Base-by-base conservation (phyloP, 2,329 filamentous ascomycete genomes). In the Ceratocystis lukuohia region DNA sequence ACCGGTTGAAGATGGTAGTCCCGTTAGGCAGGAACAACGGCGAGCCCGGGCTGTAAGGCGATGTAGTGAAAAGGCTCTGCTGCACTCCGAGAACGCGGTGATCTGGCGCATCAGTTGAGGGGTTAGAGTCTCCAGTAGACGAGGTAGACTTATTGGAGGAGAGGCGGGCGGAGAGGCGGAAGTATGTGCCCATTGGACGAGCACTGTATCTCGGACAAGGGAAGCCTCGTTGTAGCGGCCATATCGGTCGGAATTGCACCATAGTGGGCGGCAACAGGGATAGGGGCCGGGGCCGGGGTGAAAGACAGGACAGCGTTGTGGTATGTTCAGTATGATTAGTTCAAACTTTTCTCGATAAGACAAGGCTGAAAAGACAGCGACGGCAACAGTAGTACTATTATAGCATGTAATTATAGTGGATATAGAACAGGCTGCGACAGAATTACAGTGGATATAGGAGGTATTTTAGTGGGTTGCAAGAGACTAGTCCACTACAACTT, bases 11-110 rank as follows among this genome's bases (percentile, higher is more conserved):
- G 71, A 96, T 84, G 67, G 86, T 85, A 0, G 91, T 82, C 70
- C 91, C 91, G 73, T 90, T 87, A 25, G 91, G 91, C 5, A 92
- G 81, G 72, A 96, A 90, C 10, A 96, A 85, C 2, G 91, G 90
- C 17, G 90, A 94, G 1, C 91, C 91, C 2, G 91, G 90, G 71
- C 89, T 94, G 74, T 91, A 92, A 46, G 82, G 74, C 1, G 89
- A 91, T 15, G 84, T 89, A 46, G 85, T 89, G 75, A 94, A 95
- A 48, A 96, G 83, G 71, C 88, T 84, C 71, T 94, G 89, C 68
- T 84, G 79, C 63, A 82, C 70, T 61, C 80, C 84, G 67, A 87
- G 78, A 70, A 82, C 78, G 70, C 84, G 80, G 72, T 87, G 85
- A 70, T 87, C 84, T 67, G 80, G 75, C 56, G 65, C 57, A 7